Conservation (phyloP, 148 eudicot genomes). For the Heliamphora exappendiculata region DNA sequence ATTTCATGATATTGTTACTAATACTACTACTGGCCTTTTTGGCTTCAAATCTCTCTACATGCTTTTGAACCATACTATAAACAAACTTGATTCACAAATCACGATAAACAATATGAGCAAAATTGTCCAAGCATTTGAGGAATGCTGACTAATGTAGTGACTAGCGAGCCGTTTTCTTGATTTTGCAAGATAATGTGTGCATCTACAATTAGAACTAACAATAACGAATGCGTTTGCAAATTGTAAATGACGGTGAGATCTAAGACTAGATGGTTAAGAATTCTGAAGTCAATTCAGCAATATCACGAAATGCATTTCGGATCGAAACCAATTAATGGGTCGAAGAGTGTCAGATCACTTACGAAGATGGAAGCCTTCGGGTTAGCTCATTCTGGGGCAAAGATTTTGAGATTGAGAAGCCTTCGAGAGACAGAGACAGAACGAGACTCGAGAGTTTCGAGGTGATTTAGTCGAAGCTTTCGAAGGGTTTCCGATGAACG, state of each 20-base stretch:
- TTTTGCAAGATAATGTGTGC: background rate
- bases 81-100: background rate
- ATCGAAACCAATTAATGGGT: background rate
- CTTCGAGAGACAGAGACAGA: background rate
- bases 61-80: background rate
- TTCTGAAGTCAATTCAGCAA: background rate
- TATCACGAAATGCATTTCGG: background rate
- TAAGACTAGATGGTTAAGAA: background rate
- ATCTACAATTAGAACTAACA: background rate
- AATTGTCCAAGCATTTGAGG: background rate
- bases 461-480: background rate
- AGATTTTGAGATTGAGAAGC: constrained; percentile 3
- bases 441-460: background rate
- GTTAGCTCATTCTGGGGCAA: background rate
- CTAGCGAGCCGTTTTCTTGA: background rate
- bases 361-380: background rate
- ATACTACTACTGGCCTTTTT: no score
- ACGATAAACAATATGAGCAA: background rate
- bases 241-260: background rate
- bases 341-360: constrained; percentile 1
- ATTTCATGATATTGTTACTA: no score
- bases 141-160: background rate
- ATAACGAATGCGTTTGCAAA: background rate
- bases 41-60: background rate
- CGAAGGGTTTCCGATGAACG: background rate